Percentiles rank a stretch among this genome's conserved stretches.
Evolutionary conservation across 345 rosid genomes (phyloP).

Genomic region (Corchorus olitorius): DNA sequence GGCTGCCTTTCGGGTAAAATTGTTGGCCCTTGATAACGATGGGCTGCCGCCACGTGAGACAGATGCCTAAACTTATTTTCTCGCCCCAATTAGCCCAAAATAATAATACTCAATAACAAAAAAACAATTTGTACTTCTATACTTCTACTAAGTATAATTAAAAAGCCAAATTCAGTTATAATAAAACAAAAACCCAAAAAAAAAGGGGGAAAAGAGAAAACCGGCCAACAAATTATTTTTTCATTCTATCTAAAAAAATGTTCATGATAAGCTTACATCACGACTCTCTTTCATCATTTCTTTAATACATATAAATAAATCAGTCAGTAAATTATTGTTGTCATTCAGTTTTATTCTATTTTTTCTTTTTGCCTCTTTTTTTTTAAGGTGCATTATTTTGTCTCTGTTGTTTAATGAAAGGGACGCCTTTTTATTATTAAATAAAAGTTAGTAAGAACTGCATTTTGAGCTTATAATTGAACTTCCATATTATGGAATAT

Average conservation of each 20-base stretch:
- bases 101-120: background rate
- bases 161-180: background rate
- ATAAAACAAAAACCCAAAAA: too few species aligned
- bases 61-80: slow-evolving; percentile 7
- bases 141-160: background rate
- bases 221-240: background rate
- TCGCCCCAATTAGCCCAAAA: too few species aligned
- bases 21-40: slow-evolving; percentile 47
- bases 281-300: background rate
- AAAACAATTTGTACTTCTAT: too few species aligned
- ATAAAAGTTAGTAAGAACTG: background rate
- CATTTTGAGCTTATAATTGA: background rate
- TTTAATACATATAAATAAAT: background rate
- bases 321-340: background rate
- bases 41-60: slow-evolving; percentile 40
- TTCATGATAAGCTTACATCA: background rate
- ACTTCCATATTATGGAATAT: background rate
- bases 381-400: background rate
- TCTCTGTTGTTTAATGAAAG: background rate
- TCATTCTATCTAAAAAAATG: background rate
- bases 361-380: too few species aligned
- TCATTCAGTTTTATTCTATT: background rate
- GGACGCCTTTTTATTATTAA: slow-evolving; percentile 6
- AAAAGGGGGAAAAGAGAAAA: too few species aligned
- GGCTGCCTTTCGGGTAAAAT: slow-evolving; percentile 36